Evolutionary conservation across 768 basidiomycete genomes (phyloP).

Genomic region (Bullera alba): DNA sequence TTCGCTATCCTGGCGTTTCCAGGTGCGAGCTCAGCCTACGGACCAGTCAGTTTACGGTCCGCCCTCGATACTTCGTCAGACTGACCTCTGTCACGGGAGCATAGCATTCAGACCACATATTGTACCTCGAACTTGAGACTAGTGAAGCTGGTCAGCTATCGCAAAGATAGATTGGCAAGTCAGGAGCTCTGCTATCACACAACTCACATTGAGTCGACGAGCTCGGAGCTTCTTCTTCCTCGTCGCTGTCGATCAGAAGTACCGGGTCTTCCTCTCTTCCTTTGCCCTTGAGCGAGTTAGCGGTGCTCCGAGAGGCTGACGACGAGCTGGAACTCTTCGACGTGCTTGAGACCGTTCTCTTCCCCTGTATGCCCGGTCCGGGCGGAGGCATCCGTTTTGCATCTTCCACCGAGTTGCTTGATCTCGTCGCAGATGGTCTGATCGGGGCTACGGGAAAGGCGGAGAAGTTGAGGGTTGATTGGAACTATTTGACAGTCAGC

Average conservation of each 20-base stretch:
- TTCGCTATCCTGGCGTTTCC: slow-evolving; percentile 33
- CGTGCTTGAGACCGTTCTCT: slow-evolving; percentile 7
- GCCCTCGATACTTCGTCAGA: no score
- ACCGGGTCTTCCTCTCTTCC: neutral
- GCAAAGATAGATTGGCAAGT: neutral
- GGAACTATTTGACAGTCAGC: slow-evolving; percentile 16
- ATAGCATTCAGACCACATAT: slow-evolving; percentile 40
- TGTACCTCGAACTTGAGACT: no score
- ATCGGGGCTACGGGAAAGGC: slow-evolving; percentile 3
- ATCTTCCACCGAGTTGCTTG: slow-evolving; percentile 12
- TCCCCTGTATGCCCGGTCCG: slow-evolving; percentile 11
- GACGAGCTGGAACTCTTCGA: slow-evolving; percentile 3
- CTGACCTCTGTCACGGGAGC: slow-evolving; percentile 26
- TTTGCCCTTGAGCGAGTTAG: slow-evolving; percentile 1
- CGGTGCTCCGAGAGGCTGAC: neutral
- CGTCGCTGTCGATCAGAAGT: neutral
- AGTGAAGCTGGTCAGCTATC: neutral
- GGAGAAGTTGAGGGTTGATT: slow-evolving; percentile 29
- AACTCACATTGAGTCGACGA: neutral
- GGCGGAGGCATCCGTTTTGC: slow-evolving; percentile 33
- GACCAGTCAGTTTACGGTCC: neutral
- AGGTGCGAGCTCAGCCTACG: slow-evolving; percentile 38
- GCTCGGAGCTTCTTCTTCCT: neutral
- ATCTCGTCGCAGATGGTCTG: neutral
- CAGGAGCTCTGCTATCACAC: neutral